Percentiles rank a stretch among this genome's conserved stretches.
phyloP scores from a whole-genome alignment of 1,139 yeast species.

The Sugiyamaella neomexicana region DNA sequence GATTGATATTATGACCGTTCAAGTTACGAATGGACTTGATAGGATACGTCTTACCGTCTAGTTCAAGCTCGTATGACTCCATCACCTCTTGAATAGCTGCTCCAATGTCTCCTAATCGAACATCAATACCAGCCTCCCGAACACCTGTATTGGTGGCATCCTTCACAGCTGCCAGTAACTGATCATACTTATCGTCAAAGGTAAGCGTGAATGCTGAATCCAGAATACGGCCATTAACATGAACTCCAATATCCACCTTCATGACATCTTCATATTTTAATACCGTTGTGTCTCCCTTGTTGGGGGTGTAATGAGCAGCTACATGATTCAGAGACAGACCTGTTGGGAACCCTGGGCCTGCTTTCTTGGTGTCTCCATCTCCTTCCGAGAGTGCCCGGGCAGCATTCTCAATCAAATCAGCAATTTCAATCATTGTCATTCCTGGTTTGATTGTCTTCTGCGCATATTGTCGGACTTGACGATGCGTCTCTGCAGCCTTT shows the following conservation, averaged over 20 bases:
- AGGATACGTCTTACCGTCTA: slow-evolving; percentile 81
- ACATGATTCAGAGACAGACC: slow-evolving; percentile 90
- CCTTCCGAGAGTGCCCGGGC: slow-evolving; percentile 71
- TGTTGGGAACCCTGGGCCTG: slow-evolving; percentile 97
- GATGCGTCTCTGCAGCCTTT: slow-evolving; percentile 93
- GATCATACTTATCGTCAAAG: slow-evolving; percentile 81
- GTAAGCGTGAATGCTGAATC: slow-evolving; percentile 96
- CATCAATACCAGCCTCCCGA: slow-evolving; percentile 93
- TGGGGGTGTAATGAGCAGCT: slow-evolving; percentile 98
- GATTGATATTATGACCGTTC: slow-evolving; percentile 90
- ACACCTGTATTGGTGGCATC: slow-evolving; percentile 96
- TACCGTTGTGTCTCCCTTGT: slow-evolving; percentile 85
- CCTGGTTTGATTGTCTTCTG: slow-evolving; percentile 81
- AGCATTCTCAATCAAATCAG: slow-evolving; percentile 83
- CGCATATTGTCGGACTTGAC: slow-evolving; percentile 84
- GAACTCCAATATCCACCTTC: slow-evolving; percentile 98
- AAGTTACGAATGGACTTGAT: slow-evolving; percentile 87
- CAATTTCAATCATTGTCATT: slow-evolving; percentile 86
- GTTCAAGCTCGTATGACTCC: slow-evolving; percentile 94
- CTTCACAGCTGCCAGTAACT: slow-evolving; percentile 74
- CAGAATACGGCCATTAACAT: slow-evolving; percentile 90
- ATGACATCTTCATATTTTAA: slow-evolving; percentile 84
- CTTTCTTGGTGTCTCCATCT: slow-evolving; percentile 59
- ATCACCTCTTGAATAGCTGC: slow-evolving; percentile 94
- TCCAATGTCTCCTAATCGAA: slow-evolving; percentile 90